Percentiles rank a stretch among this genome's conserved stretches.
Evolutionary conservation across 2,329 filamentous ascomycete genomes (phyloP).

Genomic region (Colletotrichum tropicicola): DNA sequence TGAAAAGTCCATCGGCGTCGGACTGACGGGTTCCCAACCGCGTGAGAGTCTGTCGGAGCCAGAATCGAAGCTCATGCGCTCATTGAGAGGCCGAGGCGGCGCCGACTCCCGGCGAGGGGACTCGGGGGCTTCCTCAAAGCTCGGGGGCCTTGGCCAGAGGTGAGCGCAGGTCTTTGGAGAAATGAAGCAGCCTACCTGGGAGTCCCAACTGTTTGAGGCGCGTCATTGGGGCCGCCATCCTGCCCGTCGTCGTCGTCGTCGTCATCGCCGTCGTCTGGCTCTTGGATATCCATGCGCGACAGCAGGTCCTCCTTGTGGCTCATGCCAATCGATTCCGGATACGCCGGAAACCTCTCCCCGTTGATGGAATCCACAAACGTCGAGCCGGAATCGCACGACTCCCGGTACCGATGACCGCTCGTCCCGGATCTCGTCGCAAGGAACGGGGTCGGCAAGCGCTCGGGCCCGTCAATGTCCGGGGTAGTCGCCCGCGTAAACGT

Average conservation of each 20-base stretch:
- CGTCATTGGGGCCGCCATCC: constrained; percentile 6
- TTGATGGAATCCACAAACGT: constrained; percentile 40
- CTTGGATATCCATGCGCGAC: constrained; percentile 35
- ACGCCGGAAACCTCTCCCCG: constrained; percentile 24
- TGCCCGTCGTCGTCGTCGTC: constrained; percentile 16
- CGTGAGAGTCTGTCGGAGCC: constrained; percentile 27
- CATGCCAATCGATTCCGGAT: constrained; percentile 11
- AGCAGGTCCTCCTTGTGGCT: constrained; percentile 39
- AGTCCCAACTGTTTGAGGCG: constrained; percentile 14
- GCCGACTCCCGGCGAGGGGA: neutral
- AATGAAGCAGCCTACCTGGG: constrained; percentile 9
- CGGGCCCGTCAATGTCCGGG: constrained; percentile 26
- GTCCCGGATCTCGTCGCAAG: constrained; percentile 8
- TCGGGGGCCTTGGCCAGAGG: neutral
- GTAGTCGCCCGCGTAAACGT: constrained; percentile 32
- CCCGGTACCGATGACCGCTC: constrained; percentile 20
- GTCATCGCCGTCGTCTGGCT: constrained; percentile 9
- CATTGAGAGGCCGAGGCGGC: constrained; percentile 13
- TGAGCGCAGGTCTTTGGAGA: neutral
- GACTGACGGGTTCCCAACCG: constrained; percentile 31
- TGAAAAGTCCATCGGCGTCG: constrained; percentile 40
- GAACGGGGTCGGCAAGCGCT: constrained; percentile 22
- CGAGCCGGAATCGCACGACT: constrained; percentile 46
- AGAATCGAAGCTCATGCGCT: constrained; percentile 29
- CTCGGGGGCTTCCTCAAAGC: neutral